Conservation (phyloP, 2,329 filamentous ascomycete species). For the Alternaria brassicicola region DNA sequence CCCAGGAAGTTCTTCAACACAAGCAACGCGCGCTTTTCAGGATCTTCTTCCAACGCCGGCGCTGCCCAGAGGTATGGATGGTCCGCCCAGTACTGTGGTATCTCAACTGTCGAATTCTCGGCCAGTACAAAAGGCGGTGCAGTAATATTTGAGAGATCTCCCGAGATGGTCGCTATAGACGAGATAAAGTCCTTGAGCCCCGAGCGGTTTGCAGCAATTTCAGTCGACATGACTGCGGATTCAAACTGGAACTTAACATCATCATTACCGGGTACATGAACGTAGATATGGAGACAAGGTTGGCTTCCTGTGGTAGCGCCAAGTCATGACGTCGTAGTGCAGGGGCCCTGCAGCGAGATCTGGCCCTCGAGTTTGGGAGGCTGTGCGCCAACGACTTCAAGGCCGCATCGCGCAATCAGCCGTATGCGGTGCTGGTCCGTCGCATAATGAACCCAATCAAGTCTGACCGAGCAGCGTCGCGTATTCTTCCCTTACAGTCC, state of each 20-base stretch:
- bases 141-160: conserved; percentile 55
- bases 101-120: conserved; percentile 54
- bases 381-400: conserved; percentile 4
- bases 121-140: conserved; percentile 55
- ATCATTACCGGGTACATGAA: not conserved
- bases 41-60: conserved; percentile 50
- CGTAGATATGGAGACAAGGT: conserved; percentile 4
- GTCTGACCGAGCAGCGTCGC: not conserved
- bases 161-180: conserved; percentile 54
- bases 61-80: conserved; percentile 55
- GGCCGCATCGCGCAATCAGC: conserved; percentile 1
- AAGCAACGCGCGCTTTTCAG: conserved; percentile 51
- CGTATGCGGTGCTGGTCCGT: not conserved
- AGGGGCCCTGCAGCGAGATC: not conserved
- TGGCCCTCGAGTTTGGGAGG: not conserved
- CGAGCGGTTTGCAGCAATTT: conserved; percentile 39
- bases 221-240: conserved; percentile 21
- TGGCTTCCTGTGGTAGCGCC: not conserved
- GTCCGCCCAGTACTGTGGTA: conserved; percentile 56
- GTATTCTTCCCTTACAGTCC: not conserved
- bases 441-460: not conserved
- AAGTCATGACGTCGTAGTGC: conserved; percentile 17
- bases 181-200: conserved; percentile 42
- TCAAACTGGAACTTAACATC: not conserved
- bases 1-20: conserved; percentile 59